Base-by-base conservation (phyloP, 345 rosid genomes). In the Rhizophora apiculata region DNA sequence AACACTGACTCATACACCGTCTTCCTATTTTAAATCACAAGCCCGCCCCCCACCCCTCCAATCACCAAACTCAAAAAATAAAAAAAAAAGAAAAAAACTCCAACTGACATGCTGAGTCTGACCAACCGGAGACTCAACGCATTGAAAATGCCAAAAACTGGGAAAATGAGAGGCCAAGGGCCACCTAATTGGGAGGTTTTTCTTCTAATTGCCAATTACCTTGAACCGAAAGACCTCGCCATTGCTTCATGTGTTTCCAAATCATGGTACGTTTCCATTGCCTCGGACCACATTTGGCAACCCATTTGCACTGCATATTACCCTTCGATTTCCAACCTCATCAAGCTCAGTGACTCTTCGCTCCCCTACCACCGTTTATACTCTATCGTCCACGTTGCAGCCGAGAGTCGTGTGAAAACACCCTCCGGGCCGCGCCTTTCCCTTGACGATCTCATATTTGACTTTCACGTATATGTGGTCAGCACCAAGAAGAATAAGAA, bases 201-300 rank as follows among this genome's bases (percentile, higher is more conserved):
- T 7, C 29, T 60, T 51, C 78, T 83, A 21, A 70, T 81, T 29
- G 72, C 84, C 26, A 56, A 70, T 52, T 57, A 69, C 67, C 84
- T 87, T n/a, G 87, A 85, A 65, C 82, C 82, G 19, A 78, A 71
- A 75, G 61, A 78, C 61, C 68, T 83, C 32, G 88, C 85, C 62
- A 26, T 69, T 5, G 86, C 87, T 53, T 80, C 86, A 3, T 87
- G 85, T 19, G 87, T 85, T 22, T 81, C 81, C 56, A 80, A 61
- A 31, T 65, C 78, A 27, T 85, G 87, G 88, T 52, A 26, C 61
- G 5, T 57, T 27, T 72, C 79, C 62, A 77, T 83, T 83, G 81
- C 88, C 11, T 70, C 82, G 3, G 84, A 87, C 72, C 76, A 46
- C 62, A 55, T 81, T 5, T 83, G 89, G 87, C 67, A 72, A 15